A percentile compares a stretch with the other conserved stretches of the same genome.
Conservation (phyloP, 2,329 filamentous ascomycete species). For the Chrysoporthe austroafricana region DNA sequence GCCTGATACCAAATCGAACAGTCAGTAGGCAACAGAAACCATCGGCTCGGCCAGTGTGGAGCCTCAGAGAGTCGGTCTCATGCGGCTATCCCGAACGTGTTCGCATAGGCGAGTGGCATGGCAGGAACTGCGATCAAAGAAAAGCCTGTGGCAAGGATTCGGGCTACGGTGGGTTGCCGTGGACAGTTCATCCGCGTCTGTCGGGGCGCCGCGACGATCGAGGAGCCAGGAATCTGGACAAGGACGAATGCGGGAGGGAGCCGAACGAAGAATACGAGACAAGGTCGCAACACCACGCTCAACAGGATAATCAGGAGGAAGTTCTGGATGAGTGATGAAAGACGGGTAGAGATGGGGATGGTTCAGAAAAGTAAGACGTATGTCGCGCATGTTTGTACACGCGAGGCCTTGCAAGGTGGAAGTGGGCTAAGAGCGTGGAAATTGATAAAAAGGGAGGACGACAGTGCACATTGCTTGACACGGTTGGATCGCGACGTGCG, state of each 20-base stretch:
- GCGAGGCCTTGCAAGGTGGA: neutral
- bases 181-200: slow-evolving; percentile 36
- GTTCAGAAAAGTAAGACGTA: slow-evolving; percentile 31
- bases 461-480: slow-evolving; percentile 28
- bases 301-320: slow-evolving; percentile 14
- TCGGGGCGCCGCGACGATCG: slow-evolving; percentile 7
- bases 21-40: slow-evolving; percentile 26
- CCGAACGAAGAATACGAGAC: slow-evolving; percentile 20
- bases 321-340: slow-evolving; percentile 17
- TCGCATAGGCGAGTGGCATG: slow-evolving; percentile 45
- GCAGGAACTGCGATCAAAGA: slow-evolving; percentile 41
- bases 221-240: slow-evolving; percentile 10
- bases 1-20: slow-evolving; percentile 34
- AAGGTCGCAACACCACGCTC: slow-evolving; percentile 29
- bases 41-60: slow-evolving; percentile 34
- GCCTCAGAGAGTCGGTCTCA: slow-evolving; percentile 41
- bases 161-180: slow-evolving; percentile 39
- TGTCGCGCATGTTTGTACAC: slow-evolving; percentile 28
- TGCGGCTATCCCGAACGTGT: slow-evolving; percentile 52
- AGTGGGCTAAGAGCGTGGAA: slow-evolving; percentile 14
- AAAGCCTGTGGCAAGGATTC: slow-evolving; percentile 22
- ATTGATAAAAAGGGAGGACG: slow-evolving; percentile 25
- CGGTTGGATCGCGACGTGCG: slow-evolving; percentile 24
- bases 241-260: neutral
- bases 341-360: slow-evolving; percentile 24